Conservation (phyloP, 176 grass and related monocot genomes). For the Triticum urartu region DNA sequence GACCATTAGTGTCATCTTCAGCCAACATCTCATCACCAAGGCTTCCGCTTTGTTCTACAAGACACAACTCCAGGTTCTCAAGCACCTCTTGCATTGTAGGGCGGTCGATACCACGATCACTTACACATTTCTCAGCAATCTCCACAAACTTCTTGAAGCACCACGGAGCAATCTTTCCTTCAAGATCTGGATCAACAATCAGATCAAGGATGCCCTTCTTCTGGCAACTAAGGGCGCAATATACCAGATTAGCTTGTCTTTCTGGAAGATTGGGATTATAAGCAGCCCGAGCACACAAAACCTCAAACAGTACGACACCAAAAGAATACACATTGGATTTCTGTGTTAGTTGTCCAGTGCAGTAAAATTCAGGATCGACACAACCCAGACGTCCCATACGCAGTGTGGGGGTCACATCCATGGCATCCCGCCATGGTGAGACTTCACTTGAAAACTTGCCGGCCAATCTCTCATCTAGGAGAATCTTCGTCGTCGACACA, state of each 20-base stretch:
- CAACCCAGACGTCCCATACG: not conserved
- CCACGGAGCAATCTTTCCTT: not conserved
- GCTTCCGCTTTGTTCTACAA: not conserved
- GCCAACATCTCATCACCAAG: not conserved
- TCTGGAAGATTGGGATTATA: not conserved
- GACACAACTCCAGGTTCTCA: not conserved
- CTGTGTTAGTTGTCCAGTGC: not conserved
- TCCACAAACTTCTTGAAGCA: not conserved
- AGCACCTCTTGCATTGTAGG: not conserved
- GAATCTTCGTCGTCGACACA: not conserved
- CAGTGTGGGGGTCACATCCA: not conserved
- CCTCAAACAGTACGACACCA: not conserved
- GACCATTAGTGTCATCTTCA: not conserved
- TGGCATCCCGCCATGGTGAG: accelerated
- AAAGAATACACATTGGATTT: not conserved
- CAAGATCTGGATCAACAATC: not conserved
- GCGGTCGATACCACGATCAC: not conserved
- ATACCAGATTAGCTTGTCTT: not conserved
- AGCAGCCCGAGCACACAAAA: not conserved
- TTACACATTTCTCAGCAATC: not conserved
- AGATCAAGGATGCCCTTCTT: not conserved
- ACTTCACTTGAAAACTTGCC: not conserved
- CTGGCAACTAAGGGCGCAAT: not conserved
- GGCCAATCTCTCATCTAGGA: not conserved
- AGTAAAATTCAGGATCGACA: not conserved